Evolutionary conservation across 139 green algal species (phyloP).

Genomic region (Zygnema cylindricum): DNA sequence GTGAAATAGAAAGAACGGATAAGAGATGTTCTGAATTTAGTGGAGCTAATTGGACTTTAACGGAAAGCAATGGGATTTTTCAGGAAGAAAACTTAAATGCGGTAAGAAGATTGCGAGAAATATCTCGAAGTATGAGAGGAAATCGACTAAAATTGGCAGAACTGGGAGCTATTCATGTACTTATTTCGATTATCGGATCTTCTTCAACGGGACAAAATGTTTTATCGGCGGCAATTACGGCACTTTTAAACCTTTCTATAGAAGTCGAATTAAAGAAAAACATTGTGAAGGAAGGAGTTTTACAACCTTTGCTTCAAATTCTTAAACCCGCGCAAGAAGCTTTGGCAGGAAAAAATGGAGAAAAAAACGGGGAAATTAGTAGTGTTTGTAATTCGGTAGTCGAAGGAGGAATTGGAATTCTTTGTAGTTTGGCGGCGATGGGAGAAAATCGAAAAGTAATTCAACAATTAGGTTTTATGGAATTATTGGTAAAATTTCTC

Average conservation of each 20-base stretch:
- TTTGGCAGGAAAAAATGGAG: not conserved
- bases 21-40: too few relatives aligned
- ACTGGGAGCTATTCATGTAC: not conserved
- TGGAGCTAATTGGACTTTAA: too few relatives aligned
- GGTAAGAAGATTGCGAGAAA: not conserved
- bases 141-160: not conserved
- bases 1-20: too few relatives aligned
- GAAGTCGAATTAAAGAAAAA: not conserved
- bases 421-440: not conserved
- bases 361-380: too few relatives aligned
- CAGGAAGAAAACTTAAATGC: not conserved
- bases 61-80: too few relatives aligned
- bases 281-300: not conserved
- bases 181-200: not conserved
- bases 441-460: not conserved
- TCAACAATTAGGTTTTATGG: not conserved
- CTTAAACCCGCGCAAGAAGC: not conserved
- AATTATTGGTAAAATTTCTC: not conserved
- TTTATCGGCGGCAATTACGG: not conserved
- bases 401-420: not conserved
- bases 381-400: not conserved
- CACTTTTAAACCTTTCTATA: not conserved
- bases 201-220: not conserved
- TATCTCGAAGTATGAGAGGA: not conserved
- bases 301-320: not conserved